Percentiles rank a stretch among this genome's conserved stretches.
phyloP scores from a whole-genome alignment of 169 alveolate species.

The Cryptosporidium felis region DNA sequence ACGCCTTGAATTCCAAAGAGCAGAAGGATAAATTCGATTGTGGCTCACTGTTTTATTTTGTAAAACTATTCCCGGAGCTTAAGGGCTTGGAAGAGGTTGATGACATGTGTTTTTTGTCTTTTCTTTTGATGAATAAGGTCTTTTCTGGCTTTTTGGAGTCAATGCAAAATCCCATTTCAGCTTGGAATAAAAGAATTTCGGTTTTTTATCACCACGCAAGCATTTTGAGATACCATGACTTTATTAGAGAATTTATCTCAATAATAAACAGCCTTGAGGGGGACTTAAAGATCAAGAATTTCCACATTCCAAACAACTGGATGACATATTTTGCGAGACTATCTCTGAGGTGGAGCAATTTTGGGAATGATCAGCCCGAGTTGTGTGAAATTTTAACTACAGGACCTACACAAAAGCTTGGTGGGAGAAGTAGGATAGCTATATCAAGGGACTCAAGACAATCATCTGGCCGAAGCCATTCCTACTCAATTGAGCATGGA shows the following conservation, averaged over 20 bases:
- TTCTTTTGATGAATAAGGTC: conserved; percentile 33
- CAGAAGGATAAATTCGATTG: not conserved
- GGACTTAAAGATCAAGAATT: conserved; percentile 16
- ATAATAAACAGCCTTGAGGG: conserved; percentile 29
- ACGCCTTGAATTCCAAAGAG: not conserved
- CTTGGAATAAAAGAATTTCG: conserved; percentile 41
- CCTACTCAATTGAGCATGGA: not conserved
- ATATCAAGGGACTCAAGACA: not conserved
- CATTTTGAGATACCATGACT: conserved; percentile 39
- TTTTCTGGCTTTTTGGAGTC: conserved; percentile 48
- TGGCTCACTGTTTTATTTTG: conserved; percentile 46
- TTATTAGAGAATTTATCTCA: conserved; percentile 13
- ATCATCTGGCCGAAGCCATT: not conserved
- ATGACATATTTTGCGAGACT: conserved; percentile 55
- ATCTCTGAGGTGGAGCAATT: conserved; percentile 57
- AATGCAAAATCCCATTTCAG: conserved; percentile 28
- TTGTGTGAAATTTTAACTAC: not conserved
- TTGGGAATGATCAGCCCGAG: conserved; percentile 9
- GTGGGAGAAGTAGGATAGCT: not conserved
- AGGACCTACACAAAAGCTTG: not conserved
- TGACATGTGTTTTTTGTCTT: conserved; percentile 68
- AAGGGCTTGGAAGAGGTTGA: conserved; percentile 31
- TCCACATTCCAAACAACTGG: conserved; percentile 60
- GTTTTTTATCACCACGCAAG: conserved; percentile 57
- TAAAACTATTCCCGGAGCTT: conserved; percentile 57